Evolutionary conservation across 352 stramenopile genomes (phyloP), one percentile per base, ranked within the genome.

Genomic region (Globisporangium abappressorium): DNA sequence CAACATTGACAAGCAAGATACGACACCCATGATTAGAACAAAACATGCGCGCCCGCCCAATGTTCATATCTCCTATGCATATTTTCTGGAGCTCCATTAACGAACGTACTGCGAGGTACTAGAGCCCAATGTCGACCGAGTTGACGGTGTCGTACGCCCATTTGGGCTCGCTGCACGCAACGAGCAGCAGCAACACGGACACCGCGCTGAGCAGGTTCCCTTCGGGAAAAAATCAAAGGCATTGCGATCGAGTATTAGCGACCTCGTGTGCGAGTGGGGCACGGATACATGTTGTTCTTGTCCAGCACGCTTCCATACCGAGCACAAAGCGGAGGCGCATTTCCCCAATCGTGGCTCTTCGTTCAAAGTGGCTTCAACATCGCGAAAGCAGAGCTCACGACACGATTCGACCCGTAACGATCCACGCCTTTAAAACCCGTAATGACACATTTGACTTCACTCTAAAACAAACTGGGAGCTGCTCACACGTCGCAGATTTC

Each of bases 51-150:
- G 22, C 43, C 8, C 5, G 3, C 18, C 8, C 18, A 22, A 9
- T 11, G 18, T 2, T n/a, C 41, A 12, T n/a, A 12, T 20, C 1
- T 20, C 7, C 18, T 6, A 24, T 8, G 6, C 20, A 24, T 46
- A 9, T 53, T 53, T 18, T 8, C 49, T 8, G 15, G 9, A 6
- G 3, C 15, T 30, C 46, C 20, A 60, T 61, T 62, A 66, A 55
- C 6, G 14, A 18, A 62, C 56, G 47, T 57, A 94, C 84, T 41
- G 77, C 71, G 61, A 92, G 76, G 56, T 73, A 77, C 83, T 81
- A 93, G 33, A 94, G 84, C 0, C 84, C 83, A 26, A 93, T 84
- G 64, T 91, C 75, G 60, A 92, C 83, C 20, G 83, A 86, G 74
- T 89, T 94, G 73, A 87, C 74, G 9, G 75, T 68, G 65, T 94